Evolutionary conservation across 2,329 filamentous ascomycete species (phyloP).

Genomic region (Cladophialophora psammophila): DNA sequence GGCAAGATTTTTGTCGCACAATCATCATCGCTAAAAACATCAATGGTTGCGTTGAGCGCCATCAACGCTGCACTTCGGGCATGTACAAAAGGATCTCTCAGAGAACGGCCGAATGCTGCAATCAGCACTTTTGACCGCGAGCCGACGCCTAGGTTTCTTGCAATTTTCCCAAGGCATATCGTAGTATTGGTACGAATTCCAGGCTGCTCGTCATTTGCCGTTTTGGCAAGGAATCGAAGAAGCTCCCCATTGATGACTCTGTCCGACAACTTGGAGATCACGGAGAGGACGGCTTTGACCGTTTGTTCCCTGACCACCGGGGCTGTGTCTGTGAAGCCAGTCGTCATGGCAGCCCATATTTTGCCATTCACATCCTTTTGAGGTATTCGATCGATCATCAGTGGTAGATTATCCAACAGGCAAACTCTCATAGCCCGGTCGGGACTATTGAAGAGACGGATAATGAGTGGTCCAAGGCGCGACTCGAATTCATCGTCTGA

Average conservation of each 20-base stretch:
- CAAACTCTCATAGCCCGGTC: conserved; percentile 92
- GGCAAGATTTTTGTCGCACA: conserved; percentile 84
- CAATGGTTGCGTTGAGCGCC: conserved; percentile 82
- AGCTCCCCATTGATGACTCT: conserved; percentile 93
- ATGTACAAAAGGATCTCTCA: conserved; percentile 93
- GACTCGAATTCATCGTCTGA: conserved; percentile 87
- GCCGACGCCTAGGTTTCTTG: conserved; percentile 78
- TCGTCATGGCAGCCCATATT: conserved; percentile 94
- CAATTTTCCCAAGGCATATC: conserved; percentile 95
- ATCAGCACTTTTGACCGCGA: conserved; percentile 89
- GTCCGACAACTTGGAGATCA: conserved; percentile 89
- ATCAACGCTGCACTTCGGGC: conserved; percentile 88
- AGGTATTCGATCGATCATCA: conserved; percentile 89
- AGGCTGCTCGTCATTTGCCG: conserved; percentile 95
- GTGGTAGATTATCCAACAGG: conserved; percentile 82
- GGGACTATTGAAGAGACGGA: conserved; percentile 87
- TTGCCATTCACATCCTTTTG: conserved; percentile 94
- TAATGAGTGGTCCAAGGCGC: conserved; percentile 82
- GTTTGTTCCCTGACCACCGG: conserved; percentile 95
- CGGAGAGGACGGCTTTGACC: conserved; percentile 86
- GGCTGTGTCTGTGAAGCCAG: conserved; percentile 90
- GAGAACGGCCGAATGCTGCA: conserved; percentile 86
- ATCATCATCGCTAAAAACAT: conserved; percentile 89
- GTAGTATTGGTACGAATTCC: conserved; percentile 98
- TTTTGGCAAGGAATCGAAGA: conserved; percentile 88